Conservation (phyloP, 2,329 filamentous ascomycete species). For the Cladosporium sp. region DNA sequence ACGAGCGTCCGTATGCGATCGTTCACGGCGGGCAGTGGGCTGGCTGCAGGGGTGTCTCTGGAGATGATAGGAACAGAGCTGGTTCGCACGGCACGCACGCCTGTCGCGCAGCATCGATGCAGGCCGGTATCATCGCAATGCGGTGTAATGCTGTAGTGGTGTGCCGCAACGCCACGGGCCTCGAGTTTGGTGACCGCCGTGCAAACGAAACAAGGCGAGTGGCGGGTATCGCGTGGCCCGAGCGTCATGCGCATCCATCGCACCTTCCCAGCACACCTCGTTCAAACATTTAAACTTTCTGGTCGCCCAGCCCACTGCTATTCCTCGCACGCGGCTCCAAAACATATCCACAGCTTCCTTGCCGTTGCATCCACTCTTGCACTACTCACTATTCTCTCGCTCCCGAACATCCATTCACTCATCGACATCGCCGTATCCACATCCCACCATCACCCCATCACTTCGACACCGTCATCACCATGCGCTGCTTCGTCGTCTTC, state of each 20-base stretch:
- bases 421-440: not conserved
- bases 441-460: not conserved
- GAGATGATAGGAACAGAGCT: conserved; percentile 5
- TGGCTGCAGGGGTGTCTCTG: conserved; percentile 6
- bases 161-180: conserved; percentile 9
- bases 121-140: conserved; percentile 6
- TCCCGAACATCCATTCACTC: not conserved
- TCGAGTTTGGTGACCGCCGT: not conserved
- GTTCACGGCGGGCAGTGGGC: not conserved
- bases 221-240: conserved; percentile 4
- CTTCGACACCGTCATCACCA: conserved; percentile 5
- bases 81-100: conserved; percentile 5
- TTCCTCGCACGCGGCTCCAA: conserved; percentile 10
- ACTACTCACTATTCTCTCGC: not conserved
- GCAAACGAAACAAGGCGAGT: conserved; percentile 13
- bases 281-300: conserved; percentile 12
- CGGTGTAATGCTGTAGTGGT: conserved; percentile 1
- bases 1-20: conserved; percentile 2
- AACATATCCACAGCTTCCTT: conserved; percentile 5
- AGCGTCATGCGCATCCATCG: not conserved
- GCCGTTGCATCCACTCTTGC: not conserved
- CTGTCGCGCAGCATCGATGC: conserved; percentile 1
- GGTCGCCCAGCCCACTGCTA: conserved; percentile 4
- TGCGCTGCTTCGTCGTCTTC: conserved; percentile 11
- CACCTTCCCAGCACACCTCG: not conserved